These are phyloP conservation scores for Tulasnella sp. DNA, from an alignment of 768 basidiomycete genomes.

Conservation along the genomic window DNA sequence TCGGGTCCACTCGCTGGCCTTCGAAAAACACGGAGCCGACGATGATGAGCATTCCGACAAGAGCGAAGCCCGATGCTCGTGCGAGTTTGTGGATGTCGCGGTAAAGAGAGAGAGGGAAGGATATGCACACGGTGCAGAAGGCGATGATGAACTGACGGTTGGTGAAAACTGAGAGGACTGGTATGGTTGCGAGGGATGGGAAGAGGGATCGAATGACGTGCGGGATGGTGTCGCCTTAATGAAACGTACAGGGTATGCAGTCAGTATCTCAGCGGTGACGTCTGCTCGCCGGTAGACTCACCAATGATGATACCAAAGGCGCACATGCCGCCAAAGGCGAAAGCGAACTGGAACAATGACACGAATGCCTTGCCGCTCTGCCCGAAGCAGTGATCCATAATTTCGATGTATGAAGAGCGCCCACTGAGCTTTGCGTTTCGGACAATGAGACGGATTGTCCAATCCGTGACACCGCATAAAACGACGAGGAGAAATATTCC, in stretches of 20 bases:
- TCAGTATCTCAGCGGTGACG: background rate
- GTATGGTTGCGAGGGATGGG: conserved; percentile 54
- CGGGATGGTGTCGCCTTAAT: conserved; percentile 83
- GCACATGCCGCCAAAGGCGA: conserved; percentile 98
- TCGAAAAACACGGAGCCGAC: conserved; percentile 77
- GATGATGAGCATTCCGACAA: conserved; percentile 90
- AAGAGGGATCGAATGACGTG: conserved; percentile 85
- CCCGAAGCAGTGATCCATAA: conserved; percentile 93
- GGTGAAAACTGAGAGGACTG: conserved; percentile 67
- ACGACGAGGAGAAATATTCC: conserved; percentile 75
- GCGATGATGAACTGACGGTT: conserved; percentile 86
- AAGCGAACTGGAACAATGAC: conserved; percentile 94
- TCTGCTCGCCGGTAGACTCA: conserved; percentile 25
- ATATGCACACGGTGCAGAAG: conserved; percentile 78
- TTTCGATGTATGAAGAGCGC: conserved; percentile 81
- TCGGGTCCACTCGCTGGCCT: conserved; percentile 63
- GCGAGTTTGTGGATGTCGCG: conserved; percentile 97
- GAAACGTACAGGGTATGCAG: background rate
- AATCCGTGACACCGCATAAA: conserved; percentile 82
- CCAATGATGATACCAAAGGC: conserved; percentile 95
- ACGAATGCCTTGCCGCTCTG: conserved; percentile 84
- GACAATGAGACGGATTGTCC: conserved; percentile 96
- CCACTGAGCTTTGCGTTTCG: conserved; percentile 94
- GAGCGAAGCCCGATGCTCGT: conserved; percentile 83
- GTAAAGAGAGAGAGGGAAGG: conserved; percentile 90